Evolutionary conservation across 805 yeast species (phyloP).

Genomic region (Ogataea sp.): DNA sequence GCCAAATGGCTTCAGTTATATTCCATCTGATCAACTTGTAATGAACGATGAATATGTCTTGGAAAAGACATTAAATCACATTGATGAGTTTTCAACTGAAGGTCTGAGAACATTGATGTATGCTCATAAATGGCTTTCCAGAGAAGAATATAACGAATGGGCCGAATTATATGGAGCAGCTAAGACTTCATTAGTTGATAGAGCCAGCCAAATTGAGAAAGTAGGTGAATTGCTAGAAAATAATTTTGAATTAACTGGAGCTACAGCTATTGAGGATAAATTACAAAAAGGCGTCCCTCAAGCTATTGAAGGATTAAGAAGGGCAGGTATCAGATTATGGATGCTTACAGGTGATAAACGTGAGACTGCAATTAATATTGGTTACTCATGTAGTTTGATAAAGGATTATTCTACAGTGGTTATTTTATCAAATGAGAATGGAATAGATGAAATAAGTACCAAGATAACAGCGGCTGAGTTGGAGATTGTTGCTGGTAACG

Average conservation of each 20-base stretch:
- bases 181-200: slow-evolving; percentile 60
- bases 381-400: slow-evolving; percentile 87
- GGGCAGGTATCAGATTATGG: slow-evolving; percentile 96
- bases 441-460: slow-evolving; percentile 49
- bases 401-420: slow-evolving; percentile 89
- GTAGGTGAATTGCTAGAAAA: slow-evolving; percentile 70
- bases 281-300: slow-evolving; percentile 96
- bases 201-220: slow-evolving; percentile 57
- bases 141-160: slow-evolving; percentile 59
- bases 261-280: slow-evolving; percentile 96
- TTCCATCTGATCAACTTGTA: slow-evolving; percentile 48
- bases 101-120: slow-evolving; percentile 88
- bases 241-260: slow-evolving; percentile 69
- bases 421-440: slow-evolving; percentile 35
- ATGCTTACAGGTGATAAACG: slow-evolving; percentile 98
- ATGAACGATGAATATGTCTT: slow-evolving; percentile 68
- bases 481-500: slow-evolving; percentile 61
- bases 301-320: slow-evolving; percentile 80
- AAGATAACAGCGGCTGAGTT: slow-evolving; percentile 68
- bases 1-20: slow-evolving; percentile 20
- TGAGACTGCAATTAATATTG: slow-evolving; percentile 96
- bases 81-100: slow-evolving; percentile 91
- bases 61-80: slow-evolving; percentile 80
- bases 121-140: slow-evolving; percentile 64
- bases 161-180: slow-evolving; percentile 61